These are phyloP conservation scores for Posidonia australis DNA, from an alignment of 106 monocot species.

Conservation along the genomic window DNA sequence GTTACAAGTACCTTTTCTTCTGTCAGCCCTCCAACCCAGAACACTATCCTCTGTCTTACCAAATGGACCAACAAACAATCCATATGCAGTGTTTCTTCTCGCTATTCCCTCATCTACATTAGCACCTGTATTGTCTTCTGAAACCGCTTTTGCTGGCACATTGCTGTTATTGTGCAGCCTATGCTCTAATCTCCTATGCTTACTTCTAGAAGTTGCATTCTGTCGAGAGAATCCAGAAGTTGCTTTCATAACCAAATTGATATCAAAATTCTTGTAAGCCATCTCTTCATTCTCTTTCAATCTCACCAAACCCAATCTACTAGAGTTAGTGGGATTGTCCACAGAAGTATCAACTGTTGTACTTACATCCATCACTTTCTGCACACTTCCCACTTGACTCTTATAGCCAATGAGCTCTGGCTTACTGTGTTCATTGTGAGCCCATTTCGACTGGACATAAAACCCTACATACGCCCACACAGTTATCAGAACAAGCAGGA, in stretches of 20 bases:
- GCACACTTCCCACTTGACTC: conserved; percentile 13
- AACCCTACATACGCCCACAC: conserved; percentile 78
- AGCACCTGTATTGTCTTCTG: conserved; percentile 14
- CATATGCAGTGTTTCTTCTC: conserved; percentile 63
- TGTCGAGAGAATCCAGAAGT: conserved; percentile 11
- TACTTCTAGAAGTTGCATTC: conserved; percentile 11
- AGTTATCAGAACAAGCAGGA: conserved; percentile 53
- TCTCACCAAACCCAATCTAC: conserved; percentile 4
- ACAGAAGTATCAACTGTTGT: background rate
- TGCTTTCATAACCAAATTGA: conserved; percentile 18
- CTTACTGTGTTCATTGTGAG: conserved; percentile 47
- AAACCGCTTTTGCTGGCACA: conserved; percentile 3
- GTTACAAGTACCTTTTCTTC: conserved; percentile 55
- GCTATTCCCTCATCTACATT: conserved; percentile 42
- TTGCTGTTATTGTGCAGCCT: conserved; percentile 2
- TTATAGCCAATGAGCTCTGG: conserved; percentile 40
- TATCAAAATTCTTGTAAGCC: conserved; percentile 11
- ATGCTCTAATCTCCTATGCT: conserved; percentile 15
- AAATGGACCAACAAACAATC: conserved; percentile 76
- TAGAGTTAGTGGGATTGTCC: conserved; percentile 10
- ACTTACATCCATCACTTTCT: conserved; percentile 8
- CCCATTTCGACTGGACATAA: conserved; percentile 71
- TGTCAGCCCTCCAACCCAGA: conserved; percentile 54
- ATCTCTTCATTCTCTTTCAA: conserved; percentile 12
- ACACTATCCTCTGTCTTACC: conserved; percentile 55